These are phyloP conservation scores for Chytridiales sp. DNA, from an alignment of 371 early-diverging fungal species.

Conservation along the genomic window DNA sequence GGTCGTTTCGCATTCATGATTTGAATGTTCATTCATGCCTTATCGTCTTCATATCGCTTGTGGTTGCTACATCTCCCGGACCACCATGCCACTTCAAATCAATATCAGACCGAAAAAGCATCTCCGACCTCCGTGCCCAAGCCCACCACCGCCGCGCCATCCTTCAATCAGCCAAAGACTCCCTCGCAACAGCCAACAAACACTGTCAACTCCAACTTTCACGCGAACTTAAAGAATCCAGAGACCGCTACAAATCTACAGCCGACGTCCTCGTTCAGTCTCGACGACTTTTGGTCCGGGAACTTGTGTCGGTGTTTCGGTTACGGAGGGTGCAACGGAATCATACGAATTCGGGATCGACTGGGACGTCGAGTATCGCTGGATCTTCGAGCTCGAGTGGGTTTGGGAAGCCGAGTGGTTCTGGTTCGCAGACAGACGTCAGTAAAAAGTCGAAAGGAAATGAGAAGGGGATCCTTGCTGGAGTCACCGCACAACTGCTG, in stretches of 20 bases:
- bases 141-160: too few relatives aligned
- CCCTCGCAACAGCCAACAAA: too few relatives aligned
- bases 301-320: slow-evolving; percentile 59
- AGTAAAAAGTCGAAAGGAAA: background rate
- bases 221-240: slow-evolving; percentile 19
- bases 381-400: background rate
- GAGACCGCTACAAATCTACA: slow-evolving; percentile 37
- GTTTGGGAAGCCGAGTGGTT: background rate
- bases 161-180: too few relatives aligned
- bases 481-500: background rate
- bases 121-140: too few relatives aligned
- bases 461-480: background rate
- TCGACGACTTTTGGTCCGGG: slow-evolving; percentile 55
- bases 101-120: too few relatives aligned
- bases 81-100: too few relatives aligned
- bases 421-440: background rate
- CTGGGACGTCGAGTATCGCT: slow-evolving; percentile 2
- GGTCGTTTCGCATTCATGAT: too few relatives aligned
- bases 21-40: too few relatives aligned
- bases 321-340: slow-evolving; percentile 32
- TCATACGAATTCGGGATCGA: background rate
- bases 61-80: too few relatives aligned
- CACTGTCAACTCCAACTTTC: too few relatives aligned
- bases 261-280: slow-evolving; percentile 46
- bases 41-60: too few relatives aligned